Evolutionary conservation across 2,329 filamentous ascomycete genomes (phyloP), one percentile per base, ranked within the genome.

Genomic region (Chaetomium sp.): DNA sequence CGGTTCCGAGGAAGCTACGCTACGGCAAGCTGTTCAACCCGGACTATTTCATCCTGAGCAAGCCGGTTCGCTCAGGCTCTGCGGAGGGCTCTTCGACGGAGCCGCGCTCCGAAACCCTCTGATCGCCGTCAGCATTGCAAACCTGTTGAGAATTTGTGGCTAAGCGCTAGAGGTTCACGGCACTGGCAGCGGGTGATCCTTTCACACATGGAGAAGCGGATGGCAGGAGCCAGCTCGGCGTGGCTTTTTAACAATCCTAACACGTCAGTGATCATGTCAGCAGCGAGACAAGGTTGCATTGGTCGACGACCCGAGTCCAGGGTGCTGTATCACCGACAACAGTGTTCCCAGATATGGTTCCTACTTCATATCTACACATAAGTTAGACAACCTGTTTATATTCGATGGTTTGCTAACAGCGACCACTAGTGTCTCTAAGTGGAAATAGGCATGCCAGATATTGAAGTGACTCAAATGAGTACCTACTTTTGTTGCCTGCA

Each of bases 21-120:
- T 80, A 78, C 56, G 85, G 84, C 1, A 85, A 81, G 71, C 77
- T 80, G 19, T 79, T 84, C 50, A 77, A 78, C 61, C 81, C 83
- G 0, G 85, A 87, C 67, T 89, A 88, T 76, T 76, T 84, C 38
- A 88, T 89, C 65, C 72, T 89, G 73, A 88, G 85, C 73, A 84
- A 83, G 65, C 23, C 27, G n/a, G 58, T 70, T 12, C 51, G 63
- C 12, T 55, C 54, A 3, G 12, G 19, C 6, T 6, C 9, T 27
- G 23, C 3, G 19, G n/a, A 27, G 23, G 9, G 25, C 23, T 6
- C 4, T 7, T 16, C 8, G 29, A 57, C n/a, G 4, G n/a, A 10
- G n/a, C 8, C 1, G 45, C n/a, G 19, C 3, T 3, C n/a, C 5
- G n/a, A 10, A 2, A 2, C n/a, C 3, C 45, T 23, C 45, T 47